Evolutionary conservation across 768 basidiomycete species (phyloP).

Genomic region (Lactarius tabidus): DNA sequence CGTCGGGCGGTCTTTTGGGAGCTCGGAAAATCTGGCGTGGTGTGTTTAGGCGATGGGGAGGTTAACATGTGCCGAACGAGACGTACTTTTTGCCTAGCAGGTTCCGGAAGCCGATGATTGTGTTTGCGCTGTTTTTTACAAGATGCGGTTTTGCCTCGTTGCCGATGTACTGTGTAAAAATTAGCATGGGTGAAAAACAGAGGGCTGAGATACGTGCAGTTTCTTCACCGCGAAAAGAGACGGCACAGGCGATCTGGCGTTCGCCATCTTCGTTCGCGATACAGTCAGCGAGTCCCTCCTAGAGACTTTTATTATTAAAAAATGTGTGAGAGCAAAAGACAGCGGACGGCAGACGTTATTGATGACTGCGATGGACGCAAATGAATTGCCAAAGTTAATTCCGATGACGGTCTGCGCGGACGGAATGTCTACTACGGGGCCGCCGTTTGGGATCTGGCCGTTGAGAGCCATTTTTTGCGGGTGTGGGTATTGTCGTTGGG

Average conservation of each 20-base stretch:
- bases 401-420: slow-evolving; percentile 66
- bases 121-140: slow-evolving; percentile 92
- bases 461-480: slow-evolving; percentile 38
- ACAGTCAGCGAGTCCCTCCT: slow-evolving; percentile 91
- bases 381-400: slow-evolving; percentile 95
- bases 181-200: slow-evolving; percentile 4
- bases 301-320: background rate
- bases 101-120: slow-evolving; percentile 92
- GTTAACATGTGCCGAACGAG: background rate
- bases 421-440: slow-evolving; percentile 33
- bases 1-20: slow-evolving; percentile 48
- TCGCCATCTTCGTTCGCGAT: slow-evolving; percentile 99
- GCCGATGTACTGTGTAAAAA: slow-evolving; percentile 75
- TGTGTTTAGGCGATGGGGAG: background rate
- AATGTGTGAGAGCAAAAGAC: background rate
- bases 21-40: slow-evolving; percentile 65
- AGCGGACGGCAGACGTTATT: slow-evolving; percentile 62
- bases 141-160: slow-evolving; percentile 92
- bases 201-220: slow-evolving; percentile 50
- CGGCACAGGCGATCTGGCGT: slow-evolving; percentile 92
- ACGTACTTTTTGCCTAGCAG: slow-evolving; percentile 86
- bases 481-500: slow-evolving; percentile 5
- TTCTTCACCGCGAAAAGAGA: slow-evolving; percentile 89
- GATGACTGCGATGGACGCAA: slow-evolving; percentile 91
- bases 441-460: slow-evolving; percentile 47